These are phyloP conservation scores for Magnusiomyces magnusii DNA, from an alignment of 1,139 yeast genomes.

Conservation along the genomic window DNA sequence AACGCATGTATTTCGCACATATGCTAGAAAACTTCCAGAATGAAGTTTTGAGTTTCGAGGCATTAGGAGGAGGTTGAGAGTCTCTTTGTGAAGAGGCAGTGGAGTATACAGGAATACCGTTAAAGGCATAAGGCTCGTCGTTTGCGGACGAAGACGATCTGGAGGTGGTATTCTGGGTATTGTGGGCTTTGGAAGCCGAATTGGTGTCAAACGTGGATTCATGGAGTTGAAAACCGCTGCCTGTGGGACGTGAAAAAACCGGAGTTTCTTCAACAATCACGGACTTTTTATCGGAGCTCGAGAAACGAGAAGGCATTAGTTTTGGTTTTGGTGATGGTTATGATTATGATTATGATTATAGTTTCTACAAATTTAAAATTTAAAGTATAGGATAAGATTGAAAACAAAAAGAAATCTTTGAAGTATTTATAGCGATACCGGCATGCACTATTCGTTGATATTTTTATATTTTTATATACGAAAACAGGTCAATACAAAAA, in stretches of 20 bases:
- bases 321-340: too few species aligned
- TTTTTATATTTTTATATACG: too few species aligned
- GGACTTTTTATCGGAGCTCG: background rate
- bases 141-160: background rate
- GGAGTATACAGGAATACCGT: background rate
- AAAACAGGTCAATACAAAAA: too few species aligned
- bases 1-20: slow-evolving; percentile 25
- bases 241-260: background rate
- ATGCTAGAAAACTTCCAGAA: background rate
- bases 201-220: background rate
- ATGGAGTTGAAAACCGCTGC: background rate
- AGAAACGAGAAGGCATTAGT: background rate
- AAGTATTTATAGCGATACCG: too few species aligned
- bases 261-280: background rate
- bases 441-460: too few species aligned
- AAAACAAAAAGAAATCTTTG: too few species aligned
- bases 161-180: background rate
- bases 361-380: too few species aligned
- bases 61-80: background rate
- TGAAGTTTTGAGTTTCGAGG: background rate
- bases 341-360: too few species aligned
- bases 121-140: background rate
- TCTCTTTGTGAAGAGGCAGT: background rate
- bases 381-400: too few species aligned
- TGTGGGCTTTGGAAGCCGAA: too few species aligned